Percentiles rank a stretch among this genome's conserved stretches.
phyloP scores from a whole-genome alignment of 73 alveolate genomes.

The Tetrahymena thermophila region DNA sequence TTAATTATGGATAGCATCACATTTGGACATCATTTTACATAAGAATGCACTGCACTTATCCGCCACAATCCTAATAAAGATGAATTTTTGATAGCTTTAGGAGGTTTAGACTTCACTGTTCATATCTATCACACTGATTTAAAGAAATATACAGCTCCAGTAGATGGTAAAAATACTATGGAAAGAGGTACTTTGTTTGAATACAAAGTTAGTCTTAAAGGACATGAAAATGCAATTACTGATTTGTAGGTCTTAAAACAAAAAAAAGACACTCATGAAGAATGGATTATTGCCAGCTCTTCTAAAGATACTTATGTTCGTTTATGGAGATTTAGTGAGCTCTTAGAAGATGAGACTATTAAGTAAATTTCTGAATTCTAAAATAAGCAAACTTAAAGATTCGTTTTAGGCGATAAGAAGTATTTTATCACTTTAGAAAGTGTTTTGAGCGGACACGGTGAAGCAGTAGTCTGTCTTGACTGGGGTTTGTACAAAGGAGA shows the following conservation, averaged over 20 bases:
- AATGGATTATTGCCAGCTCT: neutral
- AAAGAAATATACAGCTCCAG: neutral
- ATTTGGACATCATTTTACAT: neutral
- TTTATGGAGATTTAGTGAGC: neutral
- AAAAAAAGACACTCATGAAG: neutral
- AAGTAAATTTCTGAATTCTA: neutral
- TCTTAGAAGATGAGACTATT: neutral
- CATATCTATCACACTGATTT: neutral
- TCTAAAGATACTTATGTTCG: neutral
- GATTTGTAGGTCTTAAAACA: neutral
- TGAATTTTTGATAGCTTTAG: neutral
- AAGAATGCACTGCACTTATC: neutral
- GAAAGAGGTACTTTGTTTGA: neutral
- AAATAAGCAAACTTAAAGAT: neutral
- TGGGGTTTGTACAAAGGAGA: neutral
- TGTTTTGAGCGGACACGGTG: neutral
- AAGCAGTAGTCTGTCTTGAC: neutral
- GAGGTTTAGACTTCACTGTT: neutral
- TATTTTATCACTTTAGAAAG: neutral
- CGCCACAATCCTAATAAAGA: neutral
- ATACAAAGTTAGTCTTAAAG: neutral
- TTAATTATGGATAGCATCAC: neutral
- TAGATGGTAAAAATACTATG: neutral
- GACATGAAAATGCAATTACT: neutral
- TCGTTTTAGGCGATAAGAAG: neutral